Base-by-base conservation (phyloP, 352 stramenopile genomes). In the Phytopythium sindhum region DNA sequence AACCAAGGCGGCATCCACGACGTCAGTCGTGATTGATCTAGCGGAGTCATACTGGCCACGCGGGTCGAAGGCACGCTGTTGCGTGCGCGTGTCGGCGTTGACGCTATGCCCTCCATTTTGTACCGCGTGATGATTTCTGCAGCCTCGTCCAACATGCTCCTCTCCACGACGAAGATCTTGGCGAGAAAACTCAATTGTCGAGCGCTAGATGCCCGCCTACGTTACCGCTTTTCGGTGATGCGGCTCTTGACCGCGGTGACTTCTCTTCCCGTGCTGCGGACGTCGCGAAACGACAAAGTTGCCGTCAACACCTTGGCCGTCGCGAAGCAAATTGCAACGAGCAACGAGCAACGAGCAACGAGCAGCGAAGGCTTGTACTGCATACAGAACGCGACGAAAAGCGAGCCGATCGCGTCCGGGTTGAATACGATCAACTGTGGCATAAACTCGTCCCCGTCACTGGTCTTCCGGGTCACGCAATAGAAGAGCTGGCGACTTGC, bases 51-150 rank as follows among this genome's bases (percentile, higher is more conserved):
- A 15, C 41, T 47, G 41, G 41, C 41, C 15, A 6, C 41, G 15
- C 14, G 11, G 14, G 41, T 47, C 17, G 14, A 23, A 1, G 41
- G 4, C 41, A 4, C 10, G 6, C 64, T 81, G 86, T 61, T 93
- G 97, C 53, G 97, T 99, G 58, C 96, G 99, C 28, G 96, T 96
- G 77, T 99, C 99, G 65, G 83, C 97, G 23, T 78, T 86, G 0
- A 97, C 97, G 65, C 95, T 96, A 72, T 98, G 95, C 7, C 14
- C 11, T 42, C 15, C 31, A 59, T 59, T 7, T 54, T 29, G 53
- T 29, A 54, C 4, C 47, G 47, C 4, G 10, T 63, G 29, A 74
- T 70, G 24, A 71, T 58, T 42, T 77, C 66, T 8, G 31, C 61
- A 39, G 67, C 65, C 11, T 56, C 50, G 17, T 56, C 28, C 35